phyloP scores from a whole-genome alignment of 768 basidiomycete species.

The Boletellus sp. region DNA sequence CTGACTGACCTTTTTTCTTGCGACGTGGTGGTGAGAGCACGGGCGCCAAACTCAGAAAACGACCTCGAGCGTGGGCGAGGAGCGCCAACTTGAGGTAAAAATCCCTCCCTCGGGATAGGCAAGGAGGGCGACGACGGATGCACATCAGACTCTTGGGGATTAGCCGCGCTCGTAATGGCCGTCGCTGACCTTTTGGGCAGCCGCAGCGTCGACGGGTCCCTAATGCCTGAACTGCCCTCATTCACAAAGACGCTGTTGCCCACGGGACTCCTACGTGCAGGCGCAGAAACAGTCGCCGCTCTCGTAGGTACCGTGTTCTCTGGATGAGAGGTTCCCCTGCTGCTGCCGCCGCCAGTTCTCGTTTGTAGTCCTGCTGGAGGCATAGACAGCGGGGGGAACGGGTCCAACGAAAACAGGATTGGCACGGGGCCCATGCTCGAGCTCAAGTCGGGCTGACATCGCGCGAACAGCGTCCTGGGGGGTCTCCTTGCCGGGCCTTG shows the following conservation, averaged over 20 bases:
- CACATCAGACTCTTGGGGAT: neutral
- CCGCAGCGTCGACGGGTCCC: constrained; percentile 2
- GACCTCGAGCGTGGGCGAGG: constrained; percentile 61
- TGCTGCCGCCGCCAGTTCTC: neutral
- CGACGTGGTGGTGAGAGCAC: neutral
- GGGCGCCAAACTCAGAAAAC: constrained; percentile 66
- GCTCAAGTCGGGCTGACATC: constrained; percentile 49
- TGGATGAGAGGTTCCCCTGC: neutral
- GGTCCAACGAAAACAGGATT: constrained; percentile 57
- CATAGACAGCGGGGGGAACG: constrained; percentile 31
- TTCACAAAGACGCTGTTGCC: neutral
- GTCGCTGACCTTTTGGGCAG: constrained; percentile 21
- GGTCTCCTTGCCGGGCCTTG: constrained; percentile 24
- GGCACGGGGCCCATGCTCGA: constrained; percentile 54
- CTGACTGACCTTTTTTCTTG: constrained; percentile 19
- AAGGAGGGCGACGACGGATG: neutral
- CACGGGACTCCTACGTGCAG: constrained; percentile 19
- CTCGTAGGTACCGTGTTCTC: constrained; percentile 18
- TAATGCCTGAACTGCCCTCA: neutral
- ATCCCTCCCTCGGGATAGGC: constrained; percentile 56
- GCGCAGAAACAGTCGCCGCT: constrained; percentile 32
- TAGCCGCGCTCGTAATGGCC: neutral
- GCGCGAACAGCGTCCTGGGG: constrained; percentile 55
- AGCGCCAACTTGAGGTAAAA: constrained; percentile 53
- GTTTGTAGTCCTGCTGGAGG: neutral